These are phyloP conservation scores for Infundibulicybe gibba DNA, from an alignment of 768 basidiomycete species.

Conservation along the genomic window DNA sequence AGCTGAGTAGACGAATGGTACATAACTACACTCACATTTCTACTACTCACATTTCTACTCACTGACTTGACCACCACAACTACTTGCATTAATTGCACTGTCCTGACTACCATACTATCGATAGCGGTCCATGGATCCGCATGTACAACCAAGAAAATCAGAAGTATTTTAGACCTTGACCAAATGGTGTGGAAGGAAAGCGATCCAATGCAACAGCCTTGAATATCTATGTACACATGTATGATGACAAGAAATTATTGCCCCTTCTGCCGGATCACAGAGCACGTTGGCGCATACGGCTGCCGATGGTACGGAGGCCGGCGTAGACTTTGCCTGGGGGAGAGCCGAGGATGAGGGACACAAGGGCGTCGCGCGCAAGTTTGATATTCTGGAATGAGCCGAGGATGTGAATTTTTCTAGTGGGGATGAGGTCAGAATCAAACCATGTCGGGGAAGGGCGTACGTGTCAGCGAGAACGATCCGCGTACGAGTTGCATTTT, in stretches of 20 bases:
- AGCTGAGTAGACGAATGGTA: too few relatives aligned
- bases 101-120: too few relatives aligned
- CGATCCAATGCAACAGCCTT: too few relatives aligned
- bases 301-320: constrained; percentile 85
- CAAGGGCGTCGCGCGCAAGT: constrained; percentile 93
- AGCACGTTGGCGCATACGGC: constrained; percentile 90
- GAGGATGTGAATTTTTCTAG: constrained; percentile 95
- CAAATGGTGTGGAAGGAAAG: too few relatives aligned
- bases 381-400: constrained; percentile 99
- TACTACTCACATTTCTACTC: neutral
- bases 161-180: too few relatives aligned
- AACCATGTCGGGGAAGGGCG: constrained; percentile 23
- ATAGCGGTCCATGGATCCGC: too few relatives aligned
- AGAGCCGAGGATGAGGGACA: constrained; percentile 91
- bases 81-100: neutral
- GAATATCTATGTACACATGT: too few relatives aligned
- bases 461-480: constrained; percentile 98
- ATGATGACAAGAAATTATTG: too few relatives aligned
- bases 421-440: constrained; percentile 6
- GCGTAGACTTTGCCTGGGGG: constrained; percentile 95
- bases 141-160: neutral
- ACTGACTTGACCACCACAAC: neutral
- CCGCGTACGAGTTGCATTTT: constrained; percentile 95
- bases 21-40: too few relatives aligned
- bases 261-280: constrained; percentile 36